Evolutionary conservation across 1,284 basidiomycete species (phyloP).

Genomic region (Naganishia cerealis): DNA sequence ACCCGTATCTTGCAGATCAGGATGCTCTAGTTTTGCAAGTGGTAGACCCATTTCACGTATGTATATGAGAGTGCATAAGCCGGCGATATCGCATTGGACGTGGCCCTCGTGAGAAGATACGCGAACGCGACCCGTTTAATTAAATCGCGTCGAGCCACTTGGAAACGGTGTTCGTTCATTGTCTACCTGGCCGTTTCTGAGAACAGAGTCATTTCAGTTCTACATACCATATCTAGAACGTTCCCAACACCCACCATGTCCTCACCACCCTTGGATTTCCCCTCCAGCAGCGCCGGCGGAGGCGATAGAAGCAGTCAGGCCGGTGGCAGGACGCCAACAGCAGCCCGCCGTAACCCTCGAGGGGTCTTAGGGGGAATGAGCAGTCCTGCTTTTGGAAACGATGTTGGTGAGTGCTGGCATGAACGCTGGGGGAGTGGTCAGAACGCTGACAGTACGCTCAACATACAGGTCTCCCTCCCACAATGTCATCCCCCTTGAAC

Average conservation of each 20-base stretch:
- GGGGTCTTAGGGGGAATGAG: conserved; percentile 21
- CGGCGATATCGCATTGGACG: background rate
- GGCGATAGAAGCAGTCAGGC: conserved; percentile 22
- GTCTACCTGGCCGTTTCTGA: background rate
- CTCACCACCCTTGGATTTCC: conserved; percentile 32
- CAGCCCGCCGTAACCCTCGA: conserved; percentile 7
- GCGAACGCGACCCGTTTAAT: too few relatives aligned
- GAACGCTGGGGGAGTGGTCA: too few relatives aligned
- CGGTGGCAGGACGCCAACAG: conserved; percentile 13
- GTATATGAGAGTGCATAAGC: too few relatives aligned
- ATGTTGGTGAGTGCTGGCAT: background rate
- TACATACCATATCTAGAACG: background rate
- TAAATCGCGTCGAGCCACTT: background rate
- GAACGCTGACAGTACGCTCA: background rate
- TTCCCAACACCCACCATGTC: conserved; percentile 21
- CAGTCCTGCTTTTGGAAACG: conserved; percentile 3
- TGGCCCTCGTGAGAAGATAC: too few relatives aligned
- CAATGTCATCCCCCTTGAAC: conserved; percentile 28
- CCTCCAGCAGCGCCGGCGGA: conserved; percentile 29
- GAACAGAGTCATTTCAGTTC: background rate
- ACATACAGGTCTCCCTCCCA: background rate
- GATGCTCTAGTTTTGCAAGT: background rate
- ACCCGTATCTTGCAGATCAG: background rate
- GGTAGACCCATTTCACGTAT: background rate
- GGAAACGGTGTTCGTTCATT: background rate